Percentiles rank a stretch among this genome's conserved stretches.
phyloP scores from a whole-genome alignment of 2,329 filamentous ascomycete genomes.

The Talaromyces rugulosus region DNA sequence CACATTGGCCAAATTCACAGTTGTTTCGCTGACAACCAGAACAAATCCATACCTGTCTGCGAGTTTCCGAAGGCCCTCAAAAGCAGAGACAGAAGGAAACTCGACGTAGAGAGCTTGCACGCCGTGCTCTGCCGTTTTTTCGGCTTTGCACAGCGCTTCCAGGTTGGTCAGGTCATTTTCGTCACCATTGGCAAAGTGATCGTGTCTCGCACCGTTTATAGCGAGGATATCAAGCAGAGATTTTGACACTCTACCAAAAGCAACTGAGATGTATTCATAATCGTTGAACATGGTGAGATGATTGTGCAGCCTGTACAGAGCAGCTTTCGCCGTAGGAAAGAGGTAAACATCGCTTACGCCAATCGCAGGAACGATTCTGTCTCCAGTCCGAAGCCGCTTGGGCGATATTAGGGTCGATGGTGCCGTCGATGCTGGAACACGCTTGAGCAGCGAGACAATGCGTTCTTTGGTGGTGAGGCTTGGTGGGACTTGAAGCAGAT shows the following conservation, averaged over 20 bases:
- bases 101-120: slow-evolving; percentile 1
- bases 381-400: neutral
- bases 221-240: neutral
- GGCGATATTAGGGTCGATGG: neutral
- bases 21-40: slow-evolving; percentile 35
- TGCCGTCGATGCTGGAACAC: neutral
- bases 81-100: neutral
- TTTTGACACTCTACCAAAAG: neutral
- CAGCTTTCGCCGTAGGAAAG: neutral
- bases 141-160: neutral
- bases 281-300: neutral
- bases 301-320: neutral
- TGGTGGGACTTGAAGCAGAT: neutral
- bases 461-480: neutral
- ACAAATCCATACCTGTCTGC: slow-evolving; percentile 33
- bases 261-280: neutral
- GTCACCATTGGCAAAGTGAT: neutral
- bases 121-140: neutral
- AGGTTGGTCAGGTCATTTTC: neutral
- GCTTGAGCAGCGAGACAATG: neutral
- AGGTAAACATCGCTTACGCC: neutral
- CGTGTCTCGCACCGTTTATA: neutral
- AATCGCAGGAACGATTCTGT: neutral
- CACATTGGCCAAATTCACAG: slow-evolving; percentile 34
- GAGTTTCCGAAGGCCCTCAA: slow-evolving; percentile 32